Evolutionary conservation across 257 asterid genomes (phyloP).

Genomic region (Petunia secreta): DNA sequence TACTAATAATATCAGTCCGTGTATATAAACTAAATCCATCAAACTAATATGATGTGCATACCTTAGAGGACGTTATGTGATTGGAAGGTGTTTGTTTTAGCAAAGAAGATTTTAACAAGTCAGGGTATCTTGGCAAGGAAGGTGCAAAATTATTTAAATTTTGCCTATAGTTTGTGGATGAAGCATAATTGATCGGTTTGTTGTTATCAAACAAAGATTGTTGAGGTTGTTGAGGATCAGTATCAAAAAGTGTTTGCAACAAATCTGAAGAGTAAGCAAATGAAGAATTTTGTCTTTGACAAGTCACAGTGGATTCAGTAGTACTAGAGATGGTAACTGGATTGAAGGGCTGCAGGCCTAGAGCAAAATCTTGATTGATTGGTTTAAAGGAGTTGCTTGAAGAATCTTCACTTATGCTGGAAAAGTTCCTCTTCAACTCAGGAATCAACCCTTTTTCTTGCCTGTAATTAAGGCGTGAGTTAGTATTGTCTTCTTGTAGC

Average conservation of each 20-base stretch:
- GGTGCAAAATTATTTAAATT: slow-evolving; percentile 34
- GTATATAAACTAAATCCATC: slow-evolving; percentile 26
- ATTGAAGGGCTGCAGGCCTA: slow-evolving; percentile 31
- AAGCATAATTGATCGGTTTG: slow-evolving; percentile 33
- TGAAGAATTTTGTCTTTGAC: slow-evolving; percentile 18
- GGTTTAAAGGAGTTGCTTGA: slow-evolving; percentile 31
- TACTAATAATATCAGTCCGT: slow-evolving; percentile 34
- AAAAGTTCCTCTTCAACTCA: slow-evolving; percentile 34
- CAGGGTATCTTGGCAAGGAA: slow-evolving; percentile 32
- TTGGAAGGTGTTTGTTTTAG: slow-evolving; percentile 40
- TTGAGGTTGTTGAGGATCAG: slow-evolving; percentile 40
- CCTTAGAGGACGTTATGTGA: slow-evolving; percentile 34
- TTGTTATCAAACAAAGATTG: slow-evolving; percentile 30
- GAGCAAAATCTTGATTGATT: slow-evolving; percentile 30
- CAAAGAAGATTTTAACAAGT: slow-evolving; percentile 25
- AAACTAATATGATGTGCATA: slow-evolving; percentile 33
- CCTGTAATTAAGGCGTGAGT: slow-evolving; percentile 53
- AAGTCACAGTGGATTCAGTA: slow-evolving; percentile 31
- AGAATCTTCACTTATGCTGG: slow-evolving; percentile 31
- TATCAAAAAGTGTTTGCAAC: slow-evolving; percentile 54
- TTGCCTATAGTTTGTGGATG: slow-evolving; percentile 34
- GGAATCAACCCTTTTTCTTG: slow-evolving; percentile 35
- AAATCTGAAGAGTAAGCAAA: slow-evolving; percentile 49
- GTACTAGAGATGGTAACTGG: slow-evolving; percentile 27
- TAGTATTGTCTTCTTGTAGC: slow-evolving; percentile 35